A percentile compares a stretch with the other conserved stretches of the same genome.
Conservation (phyloP, 2,329 filamentous ascomycete genomes). For the Scedosporium aurantiacum region DNA sequence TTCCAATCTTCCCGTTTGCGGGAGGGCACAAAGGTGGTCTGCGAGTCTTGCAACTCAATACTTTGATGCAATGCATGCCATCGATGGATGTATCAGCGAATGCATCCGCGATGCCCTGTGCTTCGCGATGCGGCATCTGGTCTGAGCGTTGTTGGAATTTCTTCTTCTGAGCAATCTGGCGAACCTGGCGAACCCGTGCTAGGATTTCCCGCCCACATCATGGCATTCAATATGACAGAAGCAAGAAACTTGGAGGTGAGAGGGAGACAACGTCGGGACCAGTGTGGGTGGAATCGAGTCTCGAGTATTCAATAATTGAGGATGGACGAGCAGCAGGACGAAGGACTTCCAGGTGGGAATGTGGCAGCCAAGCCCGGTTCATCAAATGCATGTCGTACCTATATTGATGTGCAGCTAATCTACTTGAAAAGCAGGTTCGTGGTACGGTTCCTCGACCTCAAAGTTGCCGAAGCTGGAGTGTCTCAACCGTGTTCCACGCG, state of each 20-base stretch:
- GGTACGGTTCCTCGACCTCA: not conserved
- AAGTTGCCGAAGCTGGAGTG: not conserved
- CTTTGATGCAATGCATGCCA: no score
- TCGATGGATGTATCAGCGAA: no score
- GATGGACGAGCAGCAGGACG: no score
- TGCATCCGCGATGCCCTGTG: no score
- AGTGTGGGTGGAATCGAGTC: no score
- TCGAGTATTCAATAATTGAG: no score
- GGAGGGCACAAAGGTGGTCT: not conserved
- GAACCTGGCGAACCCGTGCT: not conserved
- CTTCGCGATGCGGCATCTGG: not conserved
- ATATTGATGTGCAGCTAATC: not conserved
- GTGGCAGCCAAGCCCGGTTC: not conserved
- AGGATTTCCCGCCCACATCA: not conserved
- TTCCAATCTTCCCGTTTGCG: not conserved
- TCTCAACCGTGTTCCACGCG: slow-evolving; percentile 1
- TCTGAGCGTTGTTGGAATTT: not conserved
- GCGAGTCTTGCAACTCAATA: not conserved
- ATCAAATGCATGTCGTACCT: not conserved
- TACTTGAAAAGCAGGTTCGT: not conserved
- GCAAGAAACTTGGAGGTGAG: not conserved
- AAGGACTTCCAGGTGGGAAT: no score
- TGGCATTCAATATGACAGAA: not conserved
- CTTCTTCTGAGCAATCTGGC: not conserved
- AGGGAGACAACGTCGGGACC: not conserved